These are phyloP conservation scores for Wickerhamiella sergipiensis DNA, from an alignment of 805 yeast species.

Conservation along the genomic window DNA sequence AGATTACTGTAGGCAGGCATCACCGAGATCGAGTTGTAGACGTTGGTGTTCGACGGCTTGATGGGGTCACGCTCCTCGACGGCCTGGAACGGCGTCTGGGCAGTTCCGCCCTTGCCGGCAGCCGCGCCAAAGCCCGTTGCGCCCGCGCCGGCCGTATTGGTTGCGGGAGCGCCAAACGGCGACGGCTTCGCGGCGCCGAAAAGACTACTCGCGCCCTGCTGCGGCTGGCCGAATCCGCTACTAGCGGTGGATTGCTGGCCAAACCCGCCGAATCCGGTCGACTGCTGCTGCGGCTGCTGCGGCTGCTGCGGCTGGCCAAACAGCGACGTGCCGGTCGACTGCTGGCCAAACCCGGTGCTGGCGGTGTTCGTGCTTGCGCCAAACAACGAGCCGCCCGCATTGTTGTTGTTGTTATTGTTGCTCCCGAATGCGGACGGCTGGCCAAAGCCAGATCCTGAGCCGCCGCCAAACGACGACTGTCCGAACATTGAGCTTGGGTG, in stretches of 20 bases:
- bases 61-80: conserved; percentile 58
- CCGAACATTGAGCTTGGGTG: conserved; percentile 6
- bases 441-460: conserved; percentile 11
- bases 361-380: neutral
- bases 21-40: conserved; percentile 58
- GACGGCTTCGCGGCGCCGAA: conserved; percentile 13
- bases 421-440: conserved; percentile 10
- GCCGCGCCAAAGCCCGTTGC: conserved; percentile 19
- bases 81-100: conserved; percentile 54
- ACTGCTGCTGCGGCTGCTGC: neutral
- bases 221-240: conserved; percentile 3
- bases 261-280: neutral
- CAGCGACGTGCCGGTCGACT: neutral
- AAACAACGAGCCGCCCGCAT: conserved; percentile 7
- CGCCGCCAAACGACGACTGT: conserved; percentile 4
- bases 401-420: conserved; percentile 9
- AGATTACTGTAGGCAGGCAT: conserved; percentile 83
- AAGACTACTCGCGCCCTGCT: conserved; percentile 9
- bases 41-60: conserved; percentile 34
- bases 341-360: conserved; percentile 1
- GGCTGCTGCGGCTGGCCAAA: conserved; percentile 3
- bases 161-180: conserved; percentile 10
- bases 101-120: conserved; percentile 47
- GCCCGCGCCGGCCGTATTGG: conserved; percentile 18
- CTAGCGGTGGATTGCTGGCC: neutral